Base-by-base conservation (phyloP, 2,329 filamentous ascomycete species). In the Colletotrichum scovillei region DNA sequence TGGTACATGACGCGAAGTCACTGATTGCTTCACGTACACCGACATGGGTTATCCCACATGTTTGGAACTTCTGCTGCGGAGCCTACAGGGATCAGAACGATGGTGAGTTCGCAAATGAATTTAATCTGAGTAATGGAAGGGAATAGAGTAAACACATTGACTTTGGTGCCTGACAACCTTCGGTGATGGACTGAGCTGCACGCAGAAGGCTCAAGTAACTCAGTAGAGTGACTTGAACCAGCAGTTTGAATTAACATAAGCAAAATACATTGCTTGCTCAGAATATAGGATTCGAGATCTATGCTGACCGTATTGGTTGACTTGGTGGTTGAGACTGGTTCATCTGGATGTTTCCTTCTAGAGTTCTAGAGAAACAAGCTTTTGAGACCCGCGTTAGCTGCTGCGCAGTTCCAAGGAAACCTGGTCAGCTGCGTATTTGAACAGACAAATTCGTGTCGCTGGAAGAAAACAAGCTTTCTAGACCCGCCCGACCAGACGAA, bases 1-100 rank as follows among this genome's bases (percentile, higher is more conserved):
- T 42, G 0, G 38, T 6, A 42, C 38, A 42, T 42, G 38, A 22
- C 22, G 11, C 24, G n/a, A 14, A 26, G 9, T 55, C 22, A 55
- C 24, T 26, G 14, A 28, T 55, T 26, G 22, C 52, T 69, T 35
- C 12, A 57, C 49, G 19, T 52, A 11, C 42, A 49, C 22, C 19
- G 19, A 49, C 42, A 49, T 49, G 42, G 42, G 42, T 49, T n/a
- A 46, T 26, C 24, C 67, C 67, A 64, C 59, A 32, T 46, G 28
- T 46, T 32, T 46, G 35, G 67, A 69, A 64, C 59, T 64, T 69
- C 59, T 69, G 59, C 56, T 69, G 67, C 32, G 52, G 52, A 52
- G 32, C 26, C 24, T 14, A 8, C 26, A n/a, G 24, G 59, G 32
- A 16, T 66, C 6, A 9, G 46, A 22, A 55, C 16, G 28, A 19